Evolutionary conservation across 2,329 filamentous ascomycete species (phyloP), one percentile per base, ranked within the genome.

Genomic region (Trichoderma pleuroti): DNA sequence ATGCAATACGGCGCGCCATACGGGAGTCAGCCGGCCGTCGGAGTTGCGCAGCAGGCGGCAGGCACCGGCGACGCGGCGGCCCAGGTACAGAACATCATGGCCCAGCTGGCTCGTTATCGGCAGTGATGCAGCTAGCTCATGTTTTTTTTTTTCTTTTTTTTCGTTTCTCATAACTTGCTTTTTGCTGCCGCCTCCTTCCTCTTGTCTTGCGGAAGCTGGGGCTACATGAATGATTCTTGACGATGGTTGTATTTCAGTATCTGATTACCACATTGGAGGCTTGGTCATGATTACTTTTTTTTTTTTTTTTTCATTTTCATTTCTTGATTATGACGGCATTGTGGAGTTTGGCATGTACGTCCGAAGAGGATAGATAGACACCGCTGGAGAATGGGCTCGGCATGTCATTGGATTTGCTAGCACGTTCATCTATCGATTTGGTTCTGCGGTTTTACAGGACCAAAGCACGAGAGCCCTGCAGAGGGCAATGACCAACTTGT

Each of bases 11-110:
- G 75, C 5, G 73, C 74, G 18, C 71, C 75, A 3, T 83, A 81
- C 61, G 79, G 76, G 63, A 75, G 73, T 5, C 77, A 78, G 59
- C 72, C 77, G 64, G 76, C 76, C n/a, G 74, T 78, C 32, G 73
- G 74, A 64, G 71, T 74, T 66, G 76, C 74, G 30, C 73, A 75
- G 52, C 68, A 72, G 72, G 56, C 32, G n/a, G 65, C 66, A 26
- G 72, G 74, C 26, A 73, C 77, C 68, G 76, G 77, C 14, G 80
- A 82, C 68, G 79, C 82, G 14, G 82, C 84, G 10, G 83, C 89
- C 14, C 84, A 89, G 67, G 85, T 93, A 75, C 87, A 91, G 77
- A 91, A 92, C 75, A 92, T 94, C 65, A 91, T 94, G 87, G 90
- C 90, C 16, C 89, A 92, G 75, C 81, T 93, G 71, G 87, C 90